phyloP scores from a whole-genome alignment of 352 stramenopile genomes.

The Pilasporangium apinafurcum region DNA sequence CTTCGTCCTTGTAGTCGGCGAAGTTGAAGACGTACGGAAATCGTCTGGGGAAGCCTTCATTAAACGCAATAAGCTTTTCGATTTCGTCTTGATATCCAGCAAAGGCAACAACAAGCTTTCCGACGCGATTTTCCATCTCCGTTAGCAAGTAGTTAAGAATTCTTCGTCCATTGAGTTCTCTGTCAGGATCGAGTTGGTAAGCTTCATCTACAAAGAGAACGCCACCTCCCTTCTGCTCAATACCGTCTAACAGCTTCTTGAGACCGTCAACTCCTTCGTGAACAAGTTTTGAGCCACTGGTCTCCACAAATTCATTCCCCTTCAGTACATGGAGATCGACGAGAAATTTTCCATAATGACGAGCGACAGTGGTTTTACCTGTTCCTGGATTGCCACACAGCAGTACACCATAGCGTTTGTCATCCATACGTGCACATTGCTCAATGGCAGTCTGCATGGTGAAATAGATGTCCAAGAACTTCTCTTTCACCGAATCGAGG shows the following conservation, averaged over 20 bases:
- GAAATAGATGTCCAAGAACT: too few relatives aligned
- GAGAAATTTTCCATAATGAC: constrained; percentile 90
- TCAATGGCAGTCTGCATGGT: too few relatives aligned
- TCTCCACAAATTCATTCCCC: constrained; percentile 90
- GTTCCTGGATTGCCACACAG: constrained; percentile 86
- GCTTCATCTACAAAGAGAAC: constrained; percentile 93
- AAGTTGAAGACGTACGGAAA: constrained; percentile 90
- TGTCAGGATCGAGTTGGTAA: constrained; percentile 88
- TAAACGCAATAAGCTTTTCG: constrained; percentile 84
- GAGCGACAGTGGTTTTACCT: constrained; percentile 88
- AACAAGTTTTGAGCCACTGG: constrained; percentile 81
- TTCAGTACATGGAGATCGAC: constrained; percentile 88
- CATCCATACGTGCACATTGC: too few relatives aligned
- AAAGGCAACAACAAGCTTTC: constrained; percentile 88
- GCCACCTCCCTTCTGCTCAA: constrained; percentile 83
- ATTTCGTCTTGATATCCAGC: constrained; percentile 88
- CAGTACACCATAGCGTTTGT: too few relatives aligned
- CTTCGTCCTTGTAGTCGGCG: constrained; percentile 73
- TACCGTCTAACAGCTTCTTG: constrained; percentile 82
- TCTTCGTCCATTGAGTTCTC: constrained; percentile 74
- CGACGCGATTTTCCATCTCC: constrained; percentile 79
- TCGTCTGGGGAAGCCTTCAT: constrained; percentile 86
- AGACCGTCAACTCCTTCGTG: constrained; percentile 86
- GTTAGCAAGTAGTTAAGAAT: constrained; percentile 88
- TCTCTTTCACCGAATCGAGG: too few relatives aligned